These are phyloP conservation scores for Antarctomyces pellizariae DNA, from an alignment of 495 filamentous ascomycete genomes.

Conservation along the genomic window DNA sequence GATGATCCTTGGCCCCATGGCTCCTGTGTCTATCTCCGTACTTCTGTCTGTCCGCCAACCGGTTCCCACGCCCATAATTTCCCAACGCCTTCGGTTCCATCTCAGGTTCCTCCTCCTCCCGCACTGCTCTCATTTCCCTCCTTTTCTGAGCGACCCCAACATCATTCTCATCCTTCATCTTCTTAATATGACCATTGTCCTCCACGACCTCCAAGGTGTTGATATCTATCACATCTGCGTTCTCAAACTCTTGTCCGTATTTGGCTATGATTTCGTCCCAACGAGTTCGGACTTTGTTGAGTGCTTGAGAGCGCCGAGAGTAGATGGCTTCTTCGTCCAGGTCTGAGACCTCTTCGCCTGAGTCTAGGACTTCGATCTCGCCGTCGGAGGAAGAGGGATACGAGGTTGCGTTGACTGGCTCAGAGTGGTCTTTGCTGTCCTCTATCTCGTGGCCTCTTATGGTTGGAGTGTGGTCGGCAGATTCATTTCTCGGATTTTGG, in stretches of 20 bases:
- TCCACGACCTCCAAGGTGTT: constrained; percentile 57
- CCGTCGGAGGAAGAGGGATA: too few species aligned
- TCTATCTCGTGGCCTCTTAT: constrained; percentile 4
- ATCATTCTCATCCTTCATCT: constrained; percentile 29
- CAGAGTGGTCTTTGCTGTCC: too few species aligned
- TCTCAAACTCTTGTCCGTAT: constrained; percentile 59
- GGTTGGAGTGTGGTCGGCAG: too few species aligned
- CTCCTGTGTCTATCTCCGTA: too few species aligned
- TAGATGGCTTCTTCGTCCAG: constrained; percentile 17
- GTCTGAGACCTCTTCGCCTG: constrained; percentile 9
- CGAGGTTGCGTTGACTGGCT: too few species aligned
- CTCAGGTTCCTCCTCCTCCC: constrained; percentile 6
- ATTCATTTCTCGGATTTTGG: too few species aligned
- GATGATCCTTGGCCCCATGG: too few species aligned
- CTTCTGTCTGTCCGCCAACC: too few species aligned
- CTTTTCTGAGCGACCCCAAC: constrained; percentile 10
- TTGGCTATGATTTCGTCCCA: constrained; percentile 79
- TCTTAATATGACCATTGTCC: constrained; percentile 60
- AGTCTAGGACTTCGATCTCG: too few species aligned
- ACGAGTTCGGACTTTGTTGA: constrained; percentile 43
- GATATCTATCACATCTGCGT: constrained; percentile 66
- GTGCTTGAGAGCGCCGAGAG: constrained; percentile 33
- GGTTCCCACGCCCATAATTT: too few species aligned
- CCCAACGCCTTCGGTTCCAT: too few species aligned
- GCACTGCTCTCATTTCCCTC: constrained; percentile 1